These are phyloP conservation scores for Ehretia macrophylla DNA, from an alignment of 257 asterid genomes.

Conservation along the genomic window DNA sequence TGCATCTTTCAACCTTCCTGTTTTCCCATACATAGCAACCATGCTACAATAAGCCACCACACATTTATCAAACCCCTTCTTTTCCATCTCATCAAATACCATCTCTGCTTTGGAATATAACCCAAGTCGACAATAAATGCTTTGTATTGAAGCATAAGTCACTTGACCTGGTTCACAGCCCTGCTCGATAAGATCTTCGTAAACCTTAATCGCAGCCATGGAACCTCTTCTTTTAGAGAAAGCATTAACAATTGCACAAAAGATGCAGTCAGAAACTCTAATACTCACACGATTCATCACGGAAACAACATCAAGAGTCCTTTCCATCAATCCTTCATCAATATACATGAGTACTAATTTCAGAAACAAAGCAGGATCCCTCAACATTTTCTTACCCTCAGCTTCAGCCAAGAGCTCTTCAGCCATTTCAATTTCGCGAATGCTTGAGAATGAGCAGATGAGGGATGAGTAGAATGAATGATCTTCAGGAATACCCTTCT, in stretches of 20 bases:
- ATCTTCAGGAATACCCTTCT: conserved; percentile 38
- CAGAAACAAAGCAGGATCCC: conserved; percentile 75
- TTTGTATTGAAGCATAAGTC: conserved; percentile 67
- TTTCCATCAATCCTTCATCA: conserved; percentile 59
- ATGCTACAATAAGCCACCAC: conserved; percentile 82
- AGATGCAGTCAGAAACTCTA: conserved; percentile 78
- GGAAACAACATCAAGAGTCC: conserved; percentile 43
- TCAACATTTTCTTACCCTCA: conserved; percentile 62
- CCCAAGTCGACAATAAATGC: conserved; percentile 57
- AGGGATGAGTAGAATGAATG: conserved; percentile 60
- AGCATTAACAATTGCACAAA: conserved; percentile 80
- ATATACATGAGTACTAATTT: conserved; percentile 60
- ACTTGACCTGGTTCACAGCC: conserved; percentile 91
- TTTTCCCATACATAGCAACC: conserved; percentile 72
- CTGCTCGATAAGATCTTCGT: conserved; percentile 44
- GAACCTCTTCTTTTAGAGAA: conserved; percentile 56
- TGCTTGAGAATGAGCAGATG: conserved; percentile 49
- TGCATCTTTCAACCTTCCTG: conserved; percentile 62
- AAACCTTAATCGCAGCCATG: conserved; percentile 40
- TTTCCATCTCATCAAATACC: conserved; percentile 58
- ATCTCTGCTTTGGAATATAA: conserved; percentile 50
- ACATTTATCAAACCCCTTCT: conserved; percentile 61
- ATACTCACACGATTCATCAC: conserved; percentile 55
- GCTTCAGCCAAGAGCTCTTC: conserved; percentile 77
- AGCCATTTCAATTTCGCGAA: conserved; percentile 46